Base-by-base conservation (phyloP, 2,329 filamentous ascomycete species). In the Epichloe sylvatica region DNA sequence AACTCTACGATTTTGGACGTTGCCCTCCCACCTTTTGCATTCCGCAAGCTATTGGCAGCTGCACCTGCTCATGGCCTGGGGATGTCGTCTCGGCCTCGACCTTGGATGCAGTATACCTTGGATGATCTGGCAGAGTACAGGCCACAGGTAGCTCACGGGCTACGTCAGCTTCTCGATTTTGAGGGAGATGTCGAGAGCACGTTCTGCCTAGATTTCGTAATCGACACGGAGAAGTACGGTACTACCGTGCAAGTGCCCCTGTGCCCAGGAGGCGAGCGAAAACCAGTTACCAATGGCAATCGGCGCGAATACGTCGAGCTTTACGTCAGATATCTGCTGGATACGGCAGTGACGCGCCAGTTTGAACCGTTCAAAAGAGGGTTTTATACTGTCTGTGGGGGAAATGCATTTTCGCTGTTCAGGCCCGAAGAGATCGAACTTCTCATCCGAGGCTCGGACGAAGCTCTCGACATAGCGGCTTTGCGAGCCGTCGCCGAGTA, bases 301-400 rank as follows among this genome's bases (percentile, higher is more conserved):
- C 77, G 87, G 30, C 78, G 80, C 54, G 89, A 95, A 59, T 96
- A 91, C 59, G 88, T 95, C 48, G 84, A 91, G 56, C 71, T 88
- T 2, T 94, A 94, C 61, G 78, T 94, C 9, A 79, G 81, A 38
- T 85, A 91, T 62, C 65, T 91, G 9, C 78, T 96, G 11, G 88
- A 95, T 58, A 81, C 75, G 6, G 77, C 86, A 1, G 84, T 95
- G 1, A 71, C 78, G 38, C 77, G 86, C 39, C 89, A 95, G 60
- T 96, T 94, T 55, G 88, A 94, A 62, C 89, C 90, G 0, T 96
- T 96, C 73, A 92, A 92, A 62, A 80, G 89, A 49, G 90, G 90
- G 1, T 96, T 96, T 66, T 96, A 88, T 64, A 94, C 86, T 0
- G 87, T 95, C 30, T 94, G 88, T 61, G 86, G 84, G 84, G 87